These are phyloP conservation scores for Ramaria sp. DNA, from an alignment of 768 basidiomycete genomes.

Conservation along the genomic window DNA sequence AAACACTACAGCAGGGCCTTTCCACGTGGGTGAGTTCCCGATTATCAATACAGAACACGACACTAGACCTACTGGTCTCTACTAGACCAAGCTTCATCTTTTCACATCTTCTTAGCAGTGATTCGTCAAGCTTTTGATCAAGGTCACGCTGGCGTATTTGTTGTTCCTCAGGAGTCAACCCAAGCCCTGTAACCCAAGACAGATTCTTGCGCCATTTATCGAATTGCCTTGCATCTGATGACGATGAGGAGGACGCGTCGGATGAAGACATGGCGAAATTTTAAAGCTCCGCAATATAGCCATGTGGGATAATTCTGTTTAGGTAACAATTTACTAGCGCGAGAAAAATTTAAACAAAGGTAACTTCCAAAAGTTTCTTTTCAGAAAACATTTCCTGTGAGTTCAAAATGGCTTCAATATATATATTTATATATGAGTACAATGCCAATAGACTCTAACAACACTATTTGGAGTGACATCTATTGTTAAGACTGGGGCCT, in stretches of 20 bases:
- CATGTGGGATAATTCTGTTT: no score
- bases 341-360: no score
- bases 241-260: background rate
- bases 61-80: slow-evolving; percentile 49
- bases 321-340: no score
- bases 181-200: slow-evolving; percentile 40
- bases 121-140: slow-evolving; percentile 24
- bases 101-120: slow-evolving; percentile 43
- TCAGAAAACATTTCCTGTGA: no score
- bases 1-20: slow-evolving; percentile 84
- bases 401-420: no score
- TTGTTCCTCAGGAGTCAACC: slow-evolving; percentile 34
- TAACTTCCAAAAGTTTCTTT: no score
- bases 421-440: no score
- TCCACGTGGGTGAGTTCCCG: background rate
- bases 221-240: slow-evolving; percentile 21
- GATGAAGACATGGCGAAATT: slow-evolving; percentile 1
- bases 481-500: no score
- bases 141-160: slow-evolving; percentile 16
- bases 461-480: no score
- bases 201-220: slow-evolving; percentile 42
- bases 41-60: background rate
- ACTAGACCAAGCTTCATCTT: slow-evolving; percentile 59
- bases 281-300: background rate
- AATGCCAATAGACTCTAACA: no score